A percentile compares a stretch with the other conserved stretches of the same genome.
Conservation (phyloP, 352 stramenopile genomes). For the Thalassiosira ordinaria region DNA sequence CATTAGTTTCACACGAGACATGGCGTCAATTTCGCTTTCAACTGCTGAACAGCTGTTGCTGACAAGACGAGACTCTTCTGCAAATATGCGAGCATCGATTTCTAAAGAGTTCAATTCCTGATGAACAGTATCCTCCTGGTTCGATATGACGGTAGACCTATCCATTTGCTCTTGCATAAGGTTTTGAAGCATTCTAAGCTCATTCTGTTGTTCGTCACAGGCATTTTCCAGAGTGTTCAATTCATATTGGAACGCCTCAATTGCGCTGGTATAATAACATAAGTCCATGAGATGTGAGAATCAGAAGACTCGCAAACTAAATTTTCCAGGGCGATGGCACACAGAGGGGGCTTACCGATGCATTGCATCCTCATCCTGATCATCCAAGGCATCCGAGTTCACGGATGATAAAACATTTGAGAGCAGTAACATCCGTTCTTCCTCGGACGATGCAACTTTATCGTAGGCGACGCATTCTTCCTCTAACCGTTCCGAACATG, state of each 20-base stretch:
- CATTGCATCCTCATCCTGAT: slow-evolving; percentile 19
- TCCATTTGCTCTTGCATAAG: slow-evolving; percentile 43
- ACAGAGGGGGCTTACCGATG: slow-evolving; percentile 34
- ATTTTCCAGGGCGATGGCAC: too few species aligned
- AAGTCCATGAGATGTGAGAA: slow-evolving; percentile 6
- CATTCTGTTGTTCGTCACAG: slow-evolving; percentile 40
- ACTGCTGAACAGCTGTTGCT: slow-evolving; percentile 29
- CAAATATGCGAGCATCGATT: slow-evolving; percentile 39
- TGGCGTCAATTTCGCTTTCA: slow-evolving; percentile 35
- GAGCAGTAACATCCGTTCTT: slow-evolving; percentile 31
- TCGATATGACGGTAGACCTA: slow-evolving; percentile 26
- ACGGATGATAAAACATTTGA: slow-evolving; percentile 27
- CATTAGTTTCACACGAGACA: slow-evolving; percentile 41
- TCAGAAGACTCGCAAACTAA: neutral
- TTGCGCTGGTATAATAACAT: slow-evolving; percentile 26
- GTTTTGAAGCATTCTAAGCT: slow-evolving; percentile 40
- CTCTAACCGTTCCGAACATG: slow-evolving; percentile 23
- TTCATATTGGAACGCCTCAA: slow-evolving; percentile 44
- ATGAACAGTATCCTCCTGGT: slow-evolving; percentile 35
- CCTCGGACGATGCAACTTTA: slow-evolving; percentile 40
- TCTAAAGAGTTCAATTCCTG: slow-evolving; percentile 45
- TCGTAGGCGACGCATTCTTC: slow-evolving; percentile 43
- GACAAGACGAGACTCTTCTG: slow-evolving; percentile 46
- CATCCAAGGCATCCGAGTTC: slow-evolving; percentile 24
- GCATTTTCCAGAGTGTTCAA: slow-evolving; percentile 33